Conservation (phyloP, 441 rosid genomes). For the Eutrema salsugineum region DNA sequence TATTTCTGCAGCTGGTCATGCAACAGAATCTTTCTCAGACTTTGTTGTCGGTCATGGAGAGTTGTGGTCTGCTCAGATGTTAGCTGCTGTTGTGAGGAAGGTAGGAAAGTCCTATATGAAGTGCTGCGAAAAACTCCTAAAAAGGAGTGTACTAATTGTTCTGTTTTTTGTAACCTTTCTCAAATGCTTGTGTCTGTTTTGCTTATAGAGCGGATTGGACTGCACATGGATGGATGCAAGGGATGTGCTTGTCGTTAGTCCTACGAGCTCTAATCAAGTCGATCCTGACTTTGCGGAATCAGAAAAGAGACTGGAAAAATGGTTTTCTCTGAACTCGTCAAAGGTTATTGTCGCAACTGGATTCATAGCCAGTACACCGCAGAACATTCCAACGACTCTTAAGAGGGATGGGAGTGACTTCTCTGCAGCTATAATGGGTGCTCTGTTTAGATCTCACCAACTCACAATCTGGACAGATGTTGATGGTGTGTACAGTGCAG, state of each 20-base stretch:
- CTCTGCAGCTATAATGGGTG: slow-evolving; percentile 97
- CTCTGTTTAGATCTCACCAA: slow-evolving; percentile 73
- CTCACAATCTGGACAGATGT: slow-evolving; percentile 99
- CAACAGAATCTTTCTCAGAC: slow-evolving; percentile 92
- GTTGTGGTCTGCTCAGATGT: slow-evolving; percentile 95
- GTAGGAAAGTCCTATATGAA: slow-evolving; percentile 31
- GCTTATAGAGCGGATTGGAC: slow-evolving; percentile 66
- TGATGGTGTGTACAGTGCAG: slow-evolving; percentile 95
- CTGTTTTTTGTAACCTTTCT: not conserved
- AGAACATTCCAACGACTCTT: slow-evolving; percentile 93
- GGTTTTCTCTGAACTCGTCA: slow-evolving; percentile 67
- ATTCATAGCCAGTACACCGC: slow-evolving; percentile 93
- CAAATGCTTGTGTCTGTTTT: slow-evolving; percentile 10
- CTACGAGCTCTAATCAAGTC: slow-evolving; percentile 78
- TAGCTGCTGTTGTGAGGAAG: slow-evolving; percentile 82
- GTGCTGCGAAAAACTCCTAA: not conserved
- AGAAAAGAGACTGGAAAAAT: slow-evolving; percentile 72
- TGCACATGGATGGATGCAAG: slow-evolving; percentile 98
- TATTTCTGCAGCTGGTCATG: slow-evolving; percentile 84
- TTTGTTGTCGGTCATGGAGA: slow-evolving; percentile 97
- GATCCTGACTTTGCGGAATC: slow-evolving; percentile 90
- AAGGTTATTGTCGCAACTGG: slow-evolving; percentile 84
- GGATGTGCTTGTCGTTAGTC: slow-evolving; percentile 86
- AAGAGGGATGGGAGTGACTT: slow-evolving; percentile 99
- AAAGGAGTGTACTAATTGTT: not conserved